Evolutionary conservation across 1,139 yeast genomes (phyloP), one percentile per base, ranked within the genome.

Genomic region (Lodderomyces pseudojiufengensis): DNA sequence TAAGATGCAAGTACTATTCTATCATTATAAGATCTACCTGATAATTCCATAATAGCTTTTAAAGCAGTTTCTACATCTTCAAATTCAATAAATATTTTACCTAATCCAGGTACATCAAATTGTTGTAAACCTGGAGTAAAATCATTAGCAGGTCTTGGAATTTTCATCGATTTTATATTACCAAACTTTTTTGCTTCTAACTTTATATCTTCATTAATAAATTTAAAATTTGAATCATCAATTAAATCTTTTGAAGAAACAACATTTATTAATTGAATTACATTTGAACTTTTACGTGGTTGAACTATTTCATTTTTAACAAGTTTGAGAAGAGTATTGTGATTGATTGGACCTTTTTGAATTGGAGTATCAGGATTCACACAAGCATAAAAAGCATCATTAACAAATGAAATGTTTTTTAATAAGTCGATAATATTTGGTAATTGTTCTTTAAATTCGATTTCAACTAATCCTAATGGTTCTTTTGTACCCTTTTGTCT

Each of bases 81-180:
- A 56, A 82, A 87, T 55, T 82, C 80, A 27, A 85, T 76, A 53
- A 70, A 87, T 0, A 85, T 70, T 47, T 77, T 81, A 0, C 96
- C 96, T 27, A 82, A 73, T 3, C 86, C 87, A 1, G 79, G 74
- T 27, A 67, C 65, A 13, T 62, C 51, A 48, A 71, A 58, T 54
- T 77, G 69, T 44, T 61, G 58, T 24, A 67, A 49, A 0, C 71
- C 73, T 2, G 73, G 70, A 0, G 65, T 57, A 35, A 53, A 73
- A 28, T 73, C 78, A 21, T 69, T 66, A 2, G 71, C 70, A 0
- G 92, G 92, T 45, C 76, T 65, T 0, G 94, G 90, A n/a, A 87
- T 75, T 41, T 70, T 71, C 3, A 86, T 59, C 4, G 75, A 65
- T 10, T 60, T 59, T 5, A 84, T 76, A 5, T 55, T 56, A 0